Evolutionary conservation across 139 green algal species (phyloP).

Genomic region (Edaphochlamys debaryana): DNA sequence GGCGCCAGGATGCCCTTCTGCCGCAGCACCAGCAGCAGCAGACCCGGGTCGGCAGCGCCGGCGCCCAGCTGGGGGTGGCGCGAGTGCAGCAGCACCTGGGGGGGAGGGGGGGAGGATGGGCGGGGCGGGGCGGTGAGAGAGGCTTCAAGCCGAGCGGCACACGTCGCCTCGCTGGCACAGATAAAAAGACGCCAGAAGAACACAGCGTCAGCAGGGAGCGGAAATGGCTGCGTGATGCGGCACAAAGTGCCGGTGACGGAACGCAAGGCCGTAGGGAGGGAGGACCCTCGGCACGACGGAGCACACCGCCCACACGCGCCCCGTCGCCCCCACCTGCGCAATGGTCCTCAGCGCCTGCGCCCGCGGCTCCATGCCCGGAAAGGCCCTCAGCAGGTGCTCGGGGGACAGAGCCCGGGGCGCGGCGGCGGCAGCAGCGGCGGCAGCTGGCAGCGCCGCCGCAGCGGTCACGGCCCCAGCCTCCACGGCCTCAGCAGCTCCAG

Average conservation of each 20-base stretch:
- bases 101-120: too few species aligned
- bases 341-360: slow-evolving; percentile 33
- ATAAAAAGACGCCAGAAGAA: too few species aligned
- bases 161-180: too few species aligned
- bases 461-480: neutral
- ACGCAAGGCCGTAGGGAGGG: too few species aligned
- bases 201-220: too few species aligned
- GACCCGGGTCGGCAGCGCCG: slow-evolving; percentile 9
- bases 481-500: neutral
- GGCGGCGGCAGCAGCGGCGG: neutral
- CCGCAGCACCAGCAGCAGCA: slow-evolving; percentile 30
- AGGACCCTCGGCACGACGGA: too few species aligned
- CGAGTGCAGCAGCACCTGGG: slow-evolving; percentile 33
- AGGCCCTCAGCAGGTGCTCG: slow-evolving; percentile 28
- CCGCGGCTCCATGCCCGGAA: slow-evolving; percentile 21
- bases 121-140: too few species aligned
- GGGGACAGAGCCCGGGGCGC: neutral
- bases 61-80: slow-evolving; percentile 22
- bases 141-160: too few species aligned
- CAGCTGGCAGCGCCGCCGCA: neutral
- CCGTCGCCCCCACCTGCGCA: slow-evolving; percentile 1
- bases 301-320: too few species aligned
- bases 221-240: too few species aligned
- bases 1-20: slow-evolving; percentile 28
- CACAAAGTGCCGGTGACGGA: too few species aligned